Evolutionary conservation across 176 grass and related monocot species (phyloP), one percentile per base, ranked within the genome.

Genomic region (Ensete glaucum): DNA sequence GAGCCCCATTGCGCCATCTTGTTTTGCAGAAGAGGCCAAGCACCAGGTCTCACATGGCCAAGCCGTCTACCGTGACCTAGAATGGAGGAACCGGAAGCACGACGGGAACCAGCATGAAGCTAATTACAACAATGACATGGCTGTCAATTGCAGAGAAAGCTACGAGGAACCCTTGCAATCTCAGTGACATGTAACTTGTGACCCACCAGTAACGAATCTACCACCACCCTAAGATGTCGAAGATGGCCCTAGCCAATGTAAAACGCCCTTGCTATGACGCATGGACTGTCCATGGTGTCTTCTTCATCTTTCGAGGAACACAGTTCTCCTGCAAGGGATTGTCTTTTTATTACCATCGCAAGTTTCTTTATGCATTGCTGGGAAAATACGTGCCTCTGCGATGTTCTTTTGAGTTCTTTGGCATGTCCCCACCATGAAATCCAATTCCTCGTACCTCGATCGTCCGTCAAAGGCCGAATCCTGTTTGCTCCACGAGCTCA

Each of bases 51-150:
- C 53, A 12, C 81, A 77, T 50, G 83, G 68, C n/a, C 76, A 76
- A 57, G 26, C 83, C 23, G 54, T 73, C 26, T 77, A 83, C 11
- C 62, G 57, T 64, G 85, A 89, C 43, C 84, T 48, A 11, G 84
- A 79, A 25, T 71, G 84, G 68, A 86, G 81, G 73, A 86, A 84
- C n/a, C 73, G 15, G 2, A 63, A 69, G 9, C 73, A 83, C 62
- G 69, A 50, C 16, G 78, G 69, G 57, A 83, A 66, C 60, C 81
- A 72, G 54, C 81, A 86, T 62, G 82, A 80, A 68, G 67, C 52
- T 14, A 87, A 85, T 77, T 72, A 87, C 10, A 43, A 64, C 15
- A 74, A 82, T 75, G 83, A 50, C 24, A 78, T 81, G 85, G 80
- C 70, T 9, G 64, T 77, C 62, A 78, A 84, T 27, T 78, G 81